Conservation (phyloP, 257 asterid species). For the Cordia subcordata region DNA sequence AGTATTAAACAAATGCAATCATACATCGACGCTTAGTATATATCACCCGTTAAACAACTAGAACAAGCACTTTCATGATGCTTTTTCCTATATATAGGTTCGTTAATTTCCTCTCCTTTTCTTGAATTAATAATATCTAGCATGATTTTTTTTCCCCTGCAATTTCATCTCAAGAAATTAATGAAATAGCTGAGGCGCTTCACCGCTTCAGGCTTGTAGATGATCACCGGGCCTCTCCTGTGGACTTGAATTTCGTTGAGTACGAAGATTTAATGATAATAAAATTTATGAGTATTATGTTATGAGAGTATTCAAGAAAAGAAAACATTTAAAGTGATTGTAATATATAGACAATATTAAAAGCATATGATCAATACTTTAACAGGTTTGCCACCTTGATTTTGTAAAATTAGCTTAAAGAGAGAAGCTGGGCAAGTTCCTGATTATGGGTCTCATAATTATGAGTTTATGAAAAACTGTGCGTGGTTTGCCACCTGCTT, state of each 20-base stretch:
- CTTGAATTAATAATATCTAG: too few relatives aligned
- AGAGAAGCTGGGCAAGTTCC: conserved; percentile 8
- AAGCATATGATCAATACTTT: conserved; percentile 7
- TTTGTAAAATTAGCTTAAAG: conserved; percentile 12
- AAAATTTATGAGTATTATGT: too few relatives aligned
- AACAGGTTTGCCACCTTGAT: conserved; percentile 14
- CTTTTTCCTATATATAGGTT: background rate
- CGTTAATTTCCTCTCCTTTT: background rate
- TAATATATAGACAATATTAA: conserved; percentile 4
- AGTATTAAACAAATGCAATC: too few relatives aligned
- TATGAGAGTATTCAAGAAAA: too few relatives aligned
- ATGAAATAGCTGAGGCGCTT: too few relatives aligned
- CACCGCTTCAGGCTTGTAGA: too few relatives aligned
- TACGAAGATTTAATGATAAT: too few relatives aligned
- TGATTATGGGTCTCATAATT: conserved; percentile 28
- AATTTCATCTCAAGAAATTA: too few relatives aligned
- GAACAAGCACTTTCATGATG: background rate
- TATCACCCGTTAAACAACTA: background rate
- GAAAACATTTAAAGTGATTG: conserved; percentile 1
- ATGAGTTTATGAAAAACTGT: conserved; percentile 21
- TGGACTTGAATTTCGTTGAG: too few relatives aligned
- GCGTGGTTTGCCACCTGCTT: conserved; percentile 5
- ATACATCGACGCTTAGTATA: background rate
- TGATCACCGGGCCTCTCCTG: too few relatives aligned
- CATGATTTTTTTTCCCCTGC: too few relatives aligned